Conservation (phyloP, 2,329 filamentous ascomycete species). For the Sporothrix inflata region DNA sequence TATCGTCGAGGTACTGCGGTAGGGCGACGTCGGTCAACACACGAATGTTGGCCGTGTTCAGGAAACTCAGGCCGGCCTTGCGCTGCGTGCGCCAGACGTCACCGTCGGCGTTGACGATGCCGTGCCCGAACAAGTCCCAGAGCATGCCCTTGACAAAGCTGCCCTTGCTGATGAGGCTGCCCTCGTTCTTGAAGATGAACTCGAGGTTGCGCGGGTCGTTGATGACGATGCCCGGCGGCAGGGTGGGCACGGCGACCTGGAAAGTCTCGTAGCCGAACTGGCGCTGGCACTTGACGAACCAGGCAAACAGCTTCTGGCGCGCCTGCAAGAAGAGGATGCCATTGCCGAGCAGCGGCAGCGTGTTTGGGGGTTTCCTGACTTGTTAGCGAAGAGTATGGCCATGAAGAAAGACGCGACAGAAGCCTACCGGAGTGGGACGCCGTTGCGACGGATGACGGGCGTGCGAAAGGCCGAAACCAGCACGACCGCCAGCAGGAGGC, state of each 20-base stretch:
- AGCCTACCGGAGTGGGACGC: conserved; percentile 32
- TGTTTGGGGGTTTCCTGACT: conserved; percentile 52
- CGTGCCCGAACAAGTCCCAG: conserved; percentile 66
- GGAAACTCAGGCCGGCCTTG: conserved; percentile 63
- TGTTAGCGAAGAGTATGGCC: not conserved
- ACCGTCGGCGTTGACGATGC: conserved; percentile 69
- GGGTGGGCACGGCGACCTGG: conserved; percentile 63
- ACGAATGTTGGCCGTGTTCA: conserved; percentile 60
- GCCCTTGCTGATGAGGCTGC: conserved; percentile 61
- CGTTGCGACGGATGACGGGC: conserved; percentile 33
- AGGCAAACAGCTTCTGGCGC: conserved; percentile 62
- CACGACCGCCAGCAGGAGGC: conserved; percentile 22
- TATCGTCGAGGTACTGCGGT: conserved; percentile 55
- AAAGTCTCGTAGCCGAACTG: conserved; percentile 63
- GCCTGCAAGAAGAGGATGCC: conserved; percentile 64
- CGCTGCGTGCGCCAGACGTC: conserved; percentile 65
- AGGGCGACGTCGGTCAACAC: conserved; percentile 61
- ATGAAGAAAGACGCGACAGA: not conserved
- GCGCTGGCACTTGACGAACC: conserved; percentile 63
- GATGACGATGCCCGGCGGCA: conserved; percentile 66
- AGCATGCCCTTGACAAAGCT: conserved; percentile 63
- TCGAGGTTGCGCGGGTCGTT: conserved; percentile 65
- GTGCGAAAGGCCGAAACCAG: conserved; percentile 29
- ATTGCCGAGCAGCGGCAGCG: conserved; percentile 61
- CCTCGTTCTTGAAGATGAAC: conserved; percentile 64